Percentiles rank a stretch among this genome's conserved stretches.
phyloP scores from a whole-genome alignment of 73 alveolate species.

The Stentor coeruleus region DNA sequence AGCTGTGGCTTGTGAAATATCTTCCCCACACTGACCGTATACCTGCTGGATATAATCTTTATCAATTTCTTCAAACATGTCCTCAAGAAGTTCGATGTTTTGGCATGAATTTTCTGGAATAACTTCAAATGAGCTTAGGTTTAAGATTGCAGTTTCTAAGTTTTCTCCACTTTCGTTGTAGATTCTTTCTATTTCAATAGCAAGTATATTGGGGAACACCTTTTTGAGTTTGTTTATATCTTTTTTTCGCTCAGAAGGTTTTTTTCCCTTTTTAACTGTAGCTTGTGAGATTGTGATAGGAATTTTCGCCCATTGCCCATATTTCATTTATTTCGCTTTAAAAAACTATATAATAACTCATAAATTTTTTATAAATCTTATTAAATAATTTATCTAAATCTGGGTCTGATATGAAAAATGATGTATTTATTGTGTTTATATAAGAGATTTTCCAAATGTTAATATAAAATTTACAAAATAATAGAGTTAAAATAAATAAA shows the following conservation, averaged over 20 bases:
- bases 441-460: too few relatives aligned
- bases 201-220: neutral
- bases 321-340: neutral
- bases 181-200: neutral
- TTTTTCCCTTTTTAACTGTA: neutral
- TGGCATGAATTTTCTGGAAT: neutral
- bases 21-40: neutral
- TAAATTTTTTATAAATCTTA: too few relatives aligned
- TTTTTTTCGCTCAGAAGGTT: neutral
- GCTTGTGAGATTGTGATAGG: neutral
- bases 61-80: neutral
- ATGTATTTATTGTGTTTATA: too few relatives aligned
- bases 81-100: neutral
- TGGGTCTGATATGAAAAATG: too few relatives aligned
- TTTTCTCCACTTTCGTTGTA: neutral
- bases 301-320: neutral
- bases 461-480: too few relatives aligned
- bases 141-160: neutral
- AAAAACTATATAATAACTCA: too few relatives aligned
- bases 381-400: too few relatives aligned
- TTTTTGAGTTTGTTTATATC: neutral
- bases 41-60: neutral
- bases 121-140: neutral
- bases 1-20: slow-evolving; percentile 1
- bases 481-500: too few relatives aligned